A percentile compares a stretch with the other conserved stretches of the same genome.
Conservation (phyloP, 768 basidiomycete genomes). For the Rhodotorula taiwanensis region DNA sequence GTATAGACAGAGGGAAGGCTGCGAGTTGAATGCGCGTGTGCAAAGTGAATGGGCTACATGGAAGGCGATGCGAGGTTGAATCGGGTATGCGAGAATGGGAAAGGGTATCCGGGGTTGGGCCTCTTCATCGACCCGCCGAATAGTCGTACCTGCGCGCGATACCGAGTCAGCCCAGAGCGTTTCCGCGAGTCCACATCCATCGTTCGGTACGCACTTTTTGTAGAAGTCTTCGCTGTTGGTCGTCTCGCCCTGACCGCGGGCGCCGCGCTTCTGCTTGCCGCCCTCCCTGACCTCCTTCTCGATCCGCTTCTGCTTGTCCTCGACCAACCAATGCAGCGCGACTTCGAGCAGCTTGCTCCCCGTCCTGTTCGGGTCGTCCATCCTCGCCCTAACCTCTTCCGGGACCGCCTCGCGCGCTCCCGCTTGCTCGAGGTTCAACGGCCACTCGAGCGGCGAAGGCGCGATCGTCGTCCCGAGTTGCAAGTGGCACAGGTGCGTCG, state of each 20-base stretch:
- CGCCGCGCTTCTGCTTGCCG: constrained; percentile 55
- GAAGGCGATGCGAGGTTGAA: too few relatives aligned
- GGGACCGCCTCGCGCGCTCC: constrained; percentile 12
- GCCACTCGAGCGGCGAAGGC: constrained; percentile 63
- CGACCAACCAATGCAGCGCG: constrained; percentile 78
- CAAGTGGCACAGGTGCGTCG: constrained; percentile 89
- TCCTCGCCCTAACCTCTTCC: constrained; percentile 16
- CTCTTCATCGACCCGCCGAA: constrained; percentile 4
- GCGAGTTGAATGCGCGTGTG: neutral
- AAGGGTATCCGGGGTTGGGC: too few relatives aligned
- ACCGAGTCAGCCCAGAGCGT: neutral
- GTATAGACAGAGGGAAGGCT: too few relatives aligned
- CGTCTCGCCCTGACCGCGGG: constrained; percentile 58
- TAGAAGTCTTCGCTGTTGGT: constrained; percentile 79
- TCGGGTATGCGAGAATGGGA: too few relatives aligned
- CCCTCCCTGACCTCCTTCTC: constrained; percentile 53
- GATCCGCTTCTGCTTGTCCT: constrained; percentile 59
- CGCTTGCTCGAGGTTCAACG: constrained; percentile 44
- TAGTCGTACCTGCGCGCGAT: constrained; percentile 32
- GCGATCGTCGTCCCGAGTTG: constrained; percentile 68
- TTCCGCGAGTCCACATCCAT: neutral
- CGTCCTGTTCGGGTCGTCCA: constrained; percentile 31
- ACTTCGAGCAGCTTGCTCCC: constrained; percentile 57
- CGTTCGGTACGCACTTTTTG: constrained; percentile 55
- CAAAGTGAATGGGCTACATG: neutral